These are phyloP conservation scores for Moricandia arvensis DNA, from an alignment of 345 rosid genomes.

Conservation along the genomic window DNA sequence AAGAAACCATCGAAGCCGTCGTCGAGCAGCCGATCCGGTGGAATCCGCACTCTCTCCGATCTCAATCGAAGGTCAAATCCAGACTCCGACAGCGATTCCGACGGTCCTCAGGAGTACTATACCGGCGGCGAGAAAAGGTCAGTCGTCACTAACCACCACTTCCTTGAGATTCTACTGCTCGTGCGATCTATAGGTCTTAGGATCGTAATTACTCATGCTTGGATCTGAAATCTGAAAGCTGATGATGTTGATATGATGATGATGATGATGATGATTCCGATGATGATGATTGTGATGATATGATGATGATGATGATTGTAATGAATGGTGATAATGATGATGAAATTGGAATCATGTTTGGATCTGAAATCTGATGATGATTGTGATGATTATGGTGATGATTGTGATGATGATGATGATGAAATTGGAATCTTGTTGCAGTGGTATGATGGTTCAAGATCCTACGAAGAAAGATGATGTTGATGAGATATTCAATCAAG, in stretches of 20 bases:
- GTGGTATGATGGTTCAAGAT: constrained; percentile 99
- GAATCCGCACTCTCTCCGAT: constrained; percentile 85
- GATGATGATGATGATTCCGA: background rate
- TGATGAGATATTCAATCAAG: constrained; percentile 88
- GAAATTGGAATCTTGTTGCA: constrained; percentile 35
- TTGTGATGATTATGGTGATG: background rate
- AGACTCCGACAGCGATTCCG: constrained; percentile 88
- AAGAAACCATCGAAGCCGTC: constrained; percentile 70
- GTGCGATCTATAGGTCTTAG: too few relatives aligned
- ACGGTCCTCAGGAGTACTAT: constrained; percentile 84
- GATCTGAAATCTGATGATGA: too few relatives aligned
- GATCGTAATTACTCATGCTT: too few relatives aligned
- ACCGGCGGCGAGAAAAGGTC: constrained; percentile 98
- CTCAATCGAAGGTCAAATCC: constrained; percentile 76
- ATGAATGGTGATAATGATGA: too few relatives aligned
- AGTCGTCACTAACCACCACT: constrained; percentile 1
- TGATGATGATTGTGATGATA: too few relatives aligned
- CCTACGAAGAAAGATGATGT: constrained; percentile 82
- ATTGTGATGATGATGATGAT: background rate
- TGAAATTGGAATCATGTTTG: too few relatives aligned
- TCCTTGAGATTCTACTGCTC: background rate
- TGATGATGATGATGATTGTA: too few relatives aligned
- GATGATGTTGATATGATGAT: background rate
- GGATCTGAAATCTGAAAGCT: background rate
- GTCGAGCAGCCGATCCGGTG: constrained; percentile 56